These are phyloP conservation scores for Hypseocharis bilobata DNA, from an alignment of 441 rosid species.

Conservation along the genomic window DNA sequence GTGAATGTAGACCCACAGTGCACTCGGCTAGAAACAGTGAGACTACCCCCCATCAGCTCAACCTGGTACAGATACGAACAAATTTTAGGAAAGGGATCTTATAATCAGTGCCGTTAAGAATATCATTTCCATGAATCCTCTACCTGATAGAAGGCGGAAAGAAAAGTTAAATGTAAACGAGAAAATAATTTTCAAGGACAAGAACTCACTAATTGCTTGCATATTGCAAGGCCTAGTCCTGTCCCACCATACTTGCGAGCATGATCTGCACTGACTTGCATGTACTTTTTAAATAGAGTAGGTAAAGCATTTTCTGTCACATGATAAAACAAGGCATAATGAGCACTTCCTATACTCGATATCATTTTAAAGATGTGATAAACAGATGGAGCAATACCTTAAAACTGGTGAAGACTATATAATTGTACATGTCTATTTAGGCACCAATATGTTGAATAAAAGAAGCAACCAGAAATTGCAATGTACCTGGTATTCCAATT, in stretches of 20 bases:
- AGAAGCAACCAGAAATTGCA: not conserved
- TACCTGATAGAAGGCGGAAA: not conserved
- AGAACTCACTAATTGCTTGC: conserved; percentile 74
- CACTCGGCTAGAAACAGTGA: conserved; percentile 74
- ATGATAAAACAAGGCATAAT: conserved; percentile 14
- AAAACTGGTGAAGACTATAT: not conserved
- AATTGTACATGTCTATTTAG: not conserved
- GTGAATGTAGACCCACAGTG: conserved; percentile 75
- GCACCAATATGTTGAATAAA: not conserved
- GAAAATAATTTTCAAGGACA: not conserved
- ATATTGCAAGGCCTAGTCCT: conserved; percentile 93
- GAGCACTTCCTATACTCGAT: not conserved
- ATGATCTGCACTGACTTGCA: conserved; percentile 94
- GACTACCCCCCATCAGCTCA: conserved; percentile 85
- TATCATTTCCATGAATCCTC: not conserved
- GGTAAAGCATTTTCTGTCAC: conserved; percentile 76
- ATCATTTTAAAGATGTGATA: not conserved
- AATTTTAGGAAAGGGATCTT: conserved; percentile 12
- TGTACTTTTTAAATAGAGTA: conserved; percentile 66
- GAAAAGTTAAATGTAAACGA: not conserved
- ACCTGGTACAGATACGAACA: conserved; percentile 39
- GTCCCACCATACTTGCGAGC: conserved; percentile 95
- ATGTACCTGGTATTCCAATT: conserved; percentile 85
- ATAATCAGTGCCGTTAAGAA: not conserved
- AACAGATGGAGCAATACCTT: not conserved